A percentile compares a stretch with the other conserved stretches of the same genome.
Conservation (phyloP, 495 filamentous ascomycete species). For the Lasiosphaeria hispida region DNA sequence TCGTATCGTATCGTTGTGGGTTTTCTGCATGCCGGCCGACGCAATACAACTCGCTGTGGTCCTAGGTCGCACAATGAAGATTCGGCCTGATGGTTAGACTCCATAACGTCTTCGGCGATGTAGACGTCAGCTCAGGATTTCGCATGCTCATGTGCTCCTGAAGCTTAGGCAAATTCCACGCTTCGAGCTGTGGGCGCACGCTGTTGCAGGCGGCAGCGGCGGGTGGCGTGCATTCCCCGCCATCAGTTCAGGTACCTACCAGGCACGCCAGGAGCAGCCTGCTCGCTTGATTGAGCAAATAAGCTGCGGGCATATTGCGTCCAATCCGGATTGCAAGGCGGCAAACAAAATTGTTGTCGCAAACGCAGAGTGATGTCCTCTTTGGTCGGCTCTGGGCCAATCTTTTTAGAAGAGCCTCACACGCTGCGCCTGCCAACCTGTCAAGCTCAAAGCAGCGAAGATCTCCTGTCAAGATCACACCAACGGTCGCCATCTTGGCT, state of each 20-base stretch:
- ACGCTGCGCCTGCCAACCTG: not conserved
- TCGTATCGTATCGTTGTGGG: not conserved
- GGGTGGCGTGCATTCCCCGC: constrained; percentile 14
- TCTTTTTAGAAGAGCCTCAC: constrained; percentile 19
- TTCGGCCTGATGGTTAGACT: not conserved
- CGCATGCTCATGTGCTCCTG: too few species aligned
- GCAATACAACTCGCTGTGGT: not conserved
- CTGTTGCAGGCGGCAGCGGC: constrained; percentile 7
- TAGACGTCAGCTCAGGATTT: not conserved
- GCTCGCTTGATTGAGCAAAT: constrained; percentile 1
- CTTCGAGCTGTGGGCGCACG: too few species aligned
- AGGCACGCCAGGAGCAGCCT: too few species aligned
- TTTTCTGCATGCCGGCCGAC: not conserved
- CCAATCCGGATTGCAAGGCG: not conserved
- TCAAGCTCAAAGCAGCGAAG: not conserved
- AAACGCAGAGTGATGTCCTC: constrained; percentile 14
- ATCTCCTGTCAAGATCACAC: constrained; percentile 1
- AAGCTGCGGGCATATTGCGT: not conserved
- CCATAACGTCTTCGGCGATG: not conserved
- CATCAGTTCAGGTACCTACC: constrained; percentile 1
- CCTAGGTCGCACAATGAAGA: constrained; percentile 2
- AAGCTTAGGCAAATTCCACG: too few species aligned
- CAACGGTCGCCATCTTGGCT: not conserved
- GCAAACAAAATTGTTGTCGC: constrained; percentile 18
- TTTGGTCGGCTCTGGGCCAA: constrained; percentile 5